phyloP scores from a whole-genome alignment of 1,139 yeast genomes.

The Kurtzmaniella quercitrusa region DNA sequence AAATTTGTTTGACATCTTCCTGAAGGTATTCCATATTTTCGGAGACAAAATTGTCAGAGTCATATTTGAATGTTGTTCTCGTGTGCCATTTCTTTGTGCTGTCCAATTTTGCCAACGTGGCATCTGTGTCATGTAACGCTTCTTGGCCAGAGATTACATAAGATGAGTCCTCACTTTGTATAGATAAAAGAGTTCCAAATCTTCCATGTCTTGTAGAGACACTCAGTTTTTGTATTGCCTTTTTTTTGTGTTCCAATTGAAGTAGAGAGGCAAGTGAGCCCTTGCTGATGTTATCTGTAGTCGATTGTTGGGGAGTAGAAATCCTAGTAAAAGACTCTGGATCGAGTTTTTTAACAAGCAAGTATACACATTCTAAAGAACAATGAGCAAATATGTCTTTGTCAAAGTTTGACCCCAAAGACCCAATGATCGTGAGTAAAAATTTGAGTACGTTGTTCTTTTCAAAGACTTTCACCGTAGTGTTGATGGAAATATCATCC shows the following conservation, averaged over 20 bases:
- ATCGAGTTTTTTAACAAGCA: conserved; percentile 55
- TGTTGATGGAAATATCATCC: conserved; percentile 67
- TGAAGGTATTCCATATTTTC: conserved; percentile 24
- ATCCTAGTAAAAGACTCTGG: conserved; percentile 15
- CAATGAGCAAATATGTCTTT: conserved; percentile 56
- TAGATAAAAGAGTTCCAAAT: conserved; percentile 80
- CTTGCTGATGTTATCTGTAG: conserved; percentile 15
- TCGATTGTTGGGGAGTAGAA: conserved; percentile 23
- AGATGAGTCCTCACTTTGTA: conserved; percentile 56
- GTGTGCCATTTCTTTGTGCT: conserved; percentile 63
- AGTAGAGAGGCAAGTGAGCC: conserved; percentile 46
- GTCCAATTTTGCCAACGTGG: conserved; percentile 58
- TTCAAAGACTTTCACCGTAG: conserved; percentile 54
- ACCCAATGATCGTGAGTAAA: conserved; percentile 62
- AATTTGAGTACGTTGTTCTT: conserved; percentile 70
- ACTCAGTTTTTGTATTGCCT: conserved; percentile 44
- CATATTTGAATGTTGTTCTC: conserved; percentile 37
- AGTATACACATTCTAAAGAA: conserved; percentile 66
- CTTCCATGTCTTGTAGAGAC: conserved; percentile 80
- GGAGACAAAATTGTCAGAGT: conserved; percentile 37
- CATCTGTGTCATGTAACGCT: conserved; percentile 45
- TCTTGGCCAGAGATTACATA: conserved; percentile 74
- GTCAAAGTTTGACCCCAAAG: conserved; percentile 62
- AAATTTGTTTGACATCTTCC: conserved; percentile 30
- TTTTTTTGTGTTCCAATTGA: conserved; percentile 52